Evolutionary conservation across 768 basidiomycete genomes (phyloP).

Genomic region (Rhodocollybia butyracea): DNA sequence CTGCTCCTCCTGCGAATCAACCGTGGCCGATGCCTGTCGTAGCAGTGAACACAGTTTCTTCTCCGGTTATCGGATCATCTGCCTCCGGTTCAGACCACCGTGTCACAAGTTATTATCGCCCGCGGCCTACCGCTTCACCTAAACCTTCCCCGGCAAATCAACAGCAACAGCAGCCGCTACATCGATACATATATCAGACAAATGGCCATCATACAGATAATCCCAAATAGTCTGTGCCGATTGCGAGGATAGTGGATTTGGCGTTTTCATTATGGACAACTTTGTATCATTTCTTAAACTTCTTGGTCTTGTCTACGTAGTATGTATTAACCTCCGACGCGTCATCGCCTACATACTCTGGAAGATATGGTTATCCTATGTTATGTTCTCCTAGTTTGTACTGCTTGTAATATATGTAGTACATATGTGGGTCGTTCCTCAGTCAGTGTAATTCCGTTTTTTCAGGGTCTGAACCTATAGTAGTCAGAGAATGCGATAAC

Average conservation of each 20-base stretch:
- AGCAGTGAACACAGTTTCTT: constrained; percentile 54
- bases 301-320: no score
- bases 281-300: not conserved
- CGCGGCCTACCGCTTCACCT: constrained; percentile 27
- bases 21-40: constrained; percentile 77
- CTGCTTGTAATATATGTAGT: no score
- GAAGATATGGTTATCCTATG: no score
- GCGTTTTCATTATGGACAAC: not conserved
- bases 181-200: constrained; percentile 46
- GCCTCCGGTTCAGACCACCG: constrained; percentile 39
- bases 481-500: no score
- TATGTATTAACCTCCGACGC: no score
- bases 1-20: constrained; percentile 28
- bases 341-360: no score
- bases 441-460: no score
- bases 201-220: constrained; percentile 27
- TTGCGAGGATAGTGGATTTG: not conserved
- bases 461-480: no score
- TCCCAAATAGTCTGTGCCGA: not conserved
- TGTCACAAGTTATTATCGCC: constrained; percentile 55
- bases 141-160: constrained; percentile 9
- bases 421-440: no score
- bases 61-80: constrained; percentile 52
- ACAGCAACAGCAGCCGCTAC: constrained; percentile 21
- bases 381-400: no score